These are phyloP conservation scores for Hyphodiscus hymeniophilus DNA, from an alignment of 495 filamentous ascomycete species.

Conservation along the genomic window DNA sequence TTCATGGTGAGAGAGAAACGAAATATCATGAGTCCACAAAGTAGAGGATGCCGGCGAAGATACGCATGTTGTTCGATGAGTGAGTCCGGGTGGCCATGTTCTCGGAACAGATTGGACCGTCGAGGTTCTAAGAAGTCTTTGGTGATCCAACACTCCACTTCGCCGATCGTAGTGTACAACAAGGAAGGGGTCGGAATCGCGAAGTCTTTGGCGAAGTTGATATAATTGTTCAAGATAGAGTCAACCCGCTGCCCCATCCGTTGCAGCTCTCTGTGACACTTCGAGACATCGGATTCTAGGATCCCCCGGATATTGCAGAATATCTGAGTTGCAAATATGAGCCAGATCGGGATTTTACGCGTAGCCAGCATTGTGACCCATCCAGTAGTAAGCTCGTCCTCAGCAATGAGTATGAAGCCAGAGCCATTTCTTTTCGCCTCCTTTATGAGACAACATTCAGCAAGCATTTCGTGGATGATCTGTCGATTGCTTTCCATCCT, in stretches of 20 bases:
- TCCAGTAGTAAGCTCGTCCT: slow-evolving; percentile 20
- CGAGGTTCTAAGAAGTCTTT: slow-evolving; percentile 19
- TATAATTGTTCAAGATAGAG: slow-evolving; percentile 10
- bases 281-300: slow-evolving; percentile 17
- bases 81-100: neutral
- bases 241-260: slow-evolving; percentile 9
- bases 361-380: slow-evolving; percentile 13
- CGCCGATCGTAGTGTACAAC: slow-evolving; percentile 6
- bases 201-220: slow-evolving; percentile 12
- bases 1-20: slow-evolving; percentile 22
- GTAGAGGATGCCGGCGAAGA: slow-evolving; percentile 22
- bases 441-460: slow-evolving; percentile 18
- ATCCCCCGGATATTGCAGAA: slow-evolving; percentile 26
- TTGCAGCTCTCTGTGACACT: slow-evolving; percentile 19
- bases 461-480: slow-evolving; percentile 15
- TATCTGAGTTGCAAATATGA: slow-evolving; percentile 23
- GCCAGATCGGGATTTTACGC: slow-evolving; percentile 4
- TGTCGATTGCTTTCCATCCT: slow-evolving; percentile 12
- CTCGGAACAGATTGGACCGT: slow-evolving; percentile 9
- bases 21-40: slow-evolving; percentile 22
- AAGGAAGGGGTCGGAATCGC: neutral
- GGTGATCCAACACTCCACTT: slow-evolving; percentile 16
- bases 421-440: slow-evolving; percentile 18
- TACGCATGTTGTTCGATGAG: slow-evolving; percentile 15
- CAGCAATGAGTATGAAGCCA: slow-evolving; percentile 9